Evolutionary conservation across 768 basidiomycete genomes (phyloP).

Genomic region (Tylopilus rubrobrunneus): DNA sequence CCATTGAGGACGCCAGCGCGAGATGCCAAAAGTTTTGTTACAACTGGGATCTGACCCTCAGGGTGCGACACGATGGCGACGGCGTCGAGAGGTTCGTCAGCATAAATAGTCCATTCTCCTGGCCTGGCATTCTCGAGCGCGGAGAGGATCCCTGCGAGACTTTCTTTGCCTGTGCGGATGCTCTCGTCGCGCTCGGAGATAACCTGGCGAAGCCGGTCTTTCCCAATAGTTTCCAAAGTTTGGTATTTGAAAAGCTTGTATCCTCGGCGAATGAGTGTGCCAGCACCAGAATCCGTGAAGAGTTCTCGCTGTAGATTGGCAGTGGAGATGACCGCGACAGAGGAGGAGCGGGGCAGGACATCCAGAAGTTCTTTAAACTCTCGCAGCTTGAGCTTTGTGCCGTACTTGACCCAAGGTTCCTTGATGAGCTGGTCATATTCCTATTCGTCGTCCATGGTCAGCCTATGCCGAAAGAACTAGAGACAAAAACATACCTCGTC

Average conservation of each 20-base stretch:
- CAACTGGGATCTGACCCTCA: conserved; percentile 65
- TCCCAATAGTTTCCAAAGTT: conserved; percentile 77
- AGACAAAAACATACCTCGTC: conserved; percentile 64
- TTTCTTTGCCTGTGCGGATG: conserved; percentile 74
- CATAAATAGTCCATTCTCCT: conserved; percentile 90
- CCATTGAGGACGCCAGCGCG: conserved; percentile 88
- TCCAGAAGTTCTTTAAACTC: conserved; percentile 99
- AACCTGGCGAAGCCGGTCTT: conserved; percentile 92
- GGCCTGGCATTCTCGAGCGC: conserved; percentile 61
- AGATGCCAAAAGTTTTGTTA: conserved; percentile 89
- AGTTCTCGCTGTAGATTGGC: conserved; percentile 94
- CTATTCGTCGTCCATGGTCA: conserved; percentile 33
- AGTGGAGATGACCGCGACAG: conserved; percentile 96
- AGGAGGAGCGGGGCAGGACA: conserved; percentile 95
- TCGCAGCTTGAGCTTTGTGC: conserved; percentile 97
- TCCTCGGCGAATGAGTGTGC: conserved; percentile 95
- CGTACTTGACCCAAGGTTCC: conserved; percentile 98
- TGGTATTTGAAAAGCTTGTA: conserved; percentile 95
- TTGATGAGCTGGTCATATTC: conserved; percentile 97
- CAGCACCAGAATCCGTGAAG: conserved; percentile 97
- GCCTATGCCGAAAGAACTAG: not conserved
- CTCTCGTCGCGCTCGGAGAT: conserved; percentile 95
- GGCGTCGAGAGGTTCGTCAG: conserved; percentile 96
- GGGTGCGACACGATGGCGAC: conserved; percentile 75
- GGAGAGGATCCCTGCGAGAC: conserved; percentile 79